phyloP scores from a whole-genome alignment of 2,329 filamentous ascomycete genomes.

The Daldinia sp. region DNA sequence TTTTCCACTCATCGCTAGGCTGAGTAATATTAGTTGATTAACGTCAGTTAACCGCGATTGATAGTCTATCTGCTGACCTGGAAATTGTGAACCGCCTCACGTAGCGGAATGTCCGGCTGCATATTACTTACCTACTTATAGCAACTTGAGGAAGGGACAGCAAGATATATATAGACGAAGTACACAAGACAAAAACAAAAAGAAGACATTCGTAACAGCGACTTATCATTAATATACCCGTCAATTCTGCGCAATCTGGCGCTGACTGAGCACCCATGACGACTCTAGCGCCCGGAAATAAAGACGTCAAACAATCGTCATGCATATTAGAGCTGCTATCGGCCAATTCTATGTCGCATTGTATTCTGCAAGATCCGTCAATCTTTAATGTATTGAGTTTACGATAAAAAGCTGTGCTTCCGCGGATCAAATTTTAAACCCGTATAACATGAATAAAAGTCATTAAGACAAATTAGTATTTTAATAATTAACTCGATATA shows the following conservation, averaged over 20 bases:
- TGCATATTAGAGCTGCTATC: background rate
- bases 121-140: conserved; percentile 34
- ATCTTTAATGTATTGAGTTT: background rate
- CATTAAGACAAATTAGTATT: background rate
- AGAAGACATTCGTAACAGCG: background rate
- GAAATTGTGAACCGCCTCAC: conserved; percentile 34
- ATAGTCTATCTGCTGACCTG: conserved; percentile 32
- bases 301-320: conserved; percentile 25
- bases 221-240: background rate
- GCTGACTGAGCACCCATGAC: conserved; percentile 1
- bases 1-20: conserved; percentile 45
- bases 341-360: background rate
- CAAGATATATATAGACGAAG: background rate
- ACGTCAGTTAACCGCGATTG: background rate
- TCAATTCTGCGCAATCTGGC: background rate
- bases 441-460: background rate
- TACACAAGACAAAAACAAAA: background rate
- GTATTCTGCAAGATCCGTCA: background rate
- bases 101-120: conserved; percentile 41
- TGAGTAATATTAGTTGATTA: conserved; percentile 8
- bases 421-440: background rate
- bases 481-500: background rate
- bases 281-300: background rate
- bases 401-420: background rate
- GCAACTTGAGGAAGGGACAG: background rate